Evolutionary conservation across 2,329 filamentous ascomycete species (phyloP), one percentile per base, ranked within the genome.

Genomic region (Calonectria hongkongensis): DNA sequence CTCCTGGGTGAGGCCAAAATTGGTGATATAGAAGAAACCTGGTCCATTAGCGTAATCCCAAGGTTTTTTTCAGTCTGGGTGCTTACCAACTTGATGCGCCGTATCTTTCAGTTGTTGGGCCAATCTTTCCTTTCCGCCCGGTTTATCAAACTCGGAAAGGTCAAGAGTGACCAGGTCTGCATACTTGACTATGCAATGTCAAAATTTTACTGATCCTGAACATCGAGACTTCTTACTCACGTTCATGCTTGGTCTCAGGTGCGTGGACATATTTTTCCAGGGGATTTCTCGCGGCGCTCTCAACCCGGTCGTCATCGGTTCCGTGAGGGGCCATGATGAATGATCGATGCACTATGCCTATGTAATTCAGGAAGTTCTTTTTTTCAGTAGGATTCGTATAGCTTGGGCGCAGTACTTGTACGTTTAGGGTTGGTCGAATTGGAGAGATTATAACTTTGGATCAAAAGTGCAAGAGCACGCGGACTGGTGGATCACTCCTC

Each of bases 1-100:
- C 54, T 90, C 88, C 78, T 92, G 90, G 0, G 84, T 83, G 25
- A 92, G 88, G 72, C 88, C 89, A 75, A 89, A 92, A 81, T 92
- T 91, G 72, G 88, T 90, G 1, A 92, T 75, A 3, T 78, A 78
- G 39, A 78, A 73, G 50, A 78, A 78, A 0, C 80, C 81, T 68
- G 83, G 83, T 7, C 79, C 82, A 1, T 81, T 80, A 63, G 83
- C 78, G 0, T 81, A 79, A 9, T 83, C 77, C 15, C 83, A 25
- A 3, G 4, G 2, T 25, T 21, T 18, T 3, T 8, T 33, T 8
- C 15, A 9, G 7, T 16, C 7, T 5, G 13, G 16, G 4, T 39
- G 1, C 51, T 39, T 36, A 58, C 51, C 51, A 58, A 58, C 51
- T 58, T 39, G 30, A 21, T 58, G 51, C n/a, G 51, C 30, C 25